These are phyloP conservation scores for Aspergillus nanangensis DNA, from an alignment of 495 filamentous ascomycete genomes.

Conservation along the genomic window DNA sequence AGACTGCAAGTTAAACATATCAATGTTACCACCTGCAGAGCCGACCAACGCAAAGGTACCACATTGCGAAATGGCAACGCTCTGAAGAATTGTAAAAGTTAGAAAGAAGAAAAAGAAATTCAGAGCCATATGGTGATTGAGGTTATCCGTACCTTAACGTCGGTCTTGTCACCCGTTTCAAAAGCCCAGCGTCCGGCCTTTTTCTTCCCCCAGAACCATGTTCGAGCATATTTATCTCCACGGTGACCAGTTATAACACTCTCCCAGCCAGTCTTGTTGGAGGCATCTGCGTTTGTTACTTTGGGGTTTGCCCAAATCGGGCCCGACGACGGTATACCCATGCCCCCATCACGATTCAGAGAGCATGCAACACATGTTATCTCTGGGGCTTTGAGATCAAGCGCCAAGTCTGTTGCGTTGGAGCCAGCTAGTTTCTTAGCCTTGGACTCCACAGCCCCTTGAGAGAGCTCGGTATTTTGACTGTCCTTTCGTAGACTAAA, in stretches of 20 bases:
- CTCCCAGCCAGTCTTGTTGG: conserved; percentile 85
- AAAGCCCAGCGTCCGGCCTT: conserved; percentile 91
- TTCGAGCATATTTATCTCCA: conserved; percentile 77
- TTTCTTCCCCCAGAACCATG: conserved; percentile 97
- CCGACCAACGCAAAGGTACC: conserved; percentile 94
- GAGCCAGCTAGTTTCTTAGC: conserved; percentile 65
- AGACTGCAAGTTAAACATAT: conserved; percentile 96
- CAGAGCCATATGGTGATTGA: neutral
- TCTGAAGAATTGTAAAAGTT: conserved; percentile 33
- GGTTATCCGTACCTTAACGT: conserved; percentile 55
- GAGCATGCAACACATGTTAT: conserved; percentile 88
- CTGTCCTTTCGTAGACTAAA: conserved; percentile 93
- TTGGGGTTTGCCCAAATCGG: conserved; percentile 73
- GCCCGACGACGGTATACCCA: conserved; percentile 68
- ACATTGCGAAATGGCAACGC: conserved; percentile 82
- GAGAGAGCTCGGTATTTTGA: conserved; percentile 88
- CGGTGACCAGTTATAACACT: conserved; percentile 93
- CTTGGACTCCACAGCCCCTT: conserved; percentile 76
- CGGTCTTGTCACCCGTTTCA: conserved; percentile 74
- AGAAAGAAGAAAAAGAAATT: neutral
- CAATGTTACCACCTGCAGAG: conserved; percentile 73
- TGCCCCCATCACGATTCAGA: conserved; percentile 88
- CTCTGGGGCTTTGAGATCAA: conserved; percentile 80
- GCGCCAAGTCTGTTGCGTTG: conserved; percentile 24
- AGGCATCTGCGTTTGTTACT: conserved; percentile 51